Conservation (phyloP, 305 asterid genomes). For the Fraxinus nigra region DNA sequence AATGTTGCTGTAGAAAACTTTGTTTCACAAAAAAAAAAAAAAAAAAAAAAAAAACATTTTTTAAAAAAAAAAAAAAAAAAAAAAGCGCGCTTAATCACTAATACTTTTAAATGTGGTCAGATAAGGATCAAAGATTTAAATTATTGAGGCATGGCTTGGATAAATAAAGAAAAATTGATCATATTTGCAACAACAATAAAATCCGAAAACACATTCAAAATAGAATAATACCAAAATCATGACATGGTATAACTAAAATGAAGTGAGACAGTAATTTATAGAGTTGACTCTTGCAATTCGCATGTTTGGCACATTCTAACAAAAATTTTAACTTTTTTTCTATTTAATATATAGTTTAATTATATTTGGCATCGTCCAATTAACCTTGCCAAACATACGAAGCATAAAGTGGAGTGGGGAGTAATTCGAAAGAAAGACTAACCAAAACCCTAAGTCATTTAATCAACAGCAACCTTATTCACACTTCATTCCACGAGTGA, state of each 20-base stretch:
- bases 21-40: too few species aligned
- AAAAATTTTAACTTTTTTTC: not conserved
- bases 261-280: not conserved
- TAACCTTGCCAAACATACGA: not conserved
- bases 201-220: not conserved
- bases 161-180: too few species aligned
- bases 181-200: not conserved
- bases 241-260: not conserved
- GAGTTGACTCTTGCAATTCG: not conserved
- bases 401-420: not conserved
- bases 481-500: slow-evolving; percentile 72
- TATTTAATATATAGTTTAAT: too few species aligned
- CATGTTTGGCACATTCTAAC: not conserved
- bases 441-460: not conserved
- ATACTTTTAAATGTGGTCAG: not conserved
- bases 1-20: too few species aligned
- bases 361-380: not conserved
- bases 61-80: too few species aligned
- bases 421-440: not conserved
- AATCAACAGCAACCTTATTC: slow-evolving; percentile 25
- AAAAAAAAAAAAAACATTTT: too few species aligned
- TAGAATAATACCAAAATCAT: not conserved
- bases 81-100: too few species aligned
- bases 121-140: not conserved
- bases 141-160: not conserved